Evolutionary conservation across 345 rosid genomes (phyloP).

Genomic region (Cochlearia excelsa): DNA sequence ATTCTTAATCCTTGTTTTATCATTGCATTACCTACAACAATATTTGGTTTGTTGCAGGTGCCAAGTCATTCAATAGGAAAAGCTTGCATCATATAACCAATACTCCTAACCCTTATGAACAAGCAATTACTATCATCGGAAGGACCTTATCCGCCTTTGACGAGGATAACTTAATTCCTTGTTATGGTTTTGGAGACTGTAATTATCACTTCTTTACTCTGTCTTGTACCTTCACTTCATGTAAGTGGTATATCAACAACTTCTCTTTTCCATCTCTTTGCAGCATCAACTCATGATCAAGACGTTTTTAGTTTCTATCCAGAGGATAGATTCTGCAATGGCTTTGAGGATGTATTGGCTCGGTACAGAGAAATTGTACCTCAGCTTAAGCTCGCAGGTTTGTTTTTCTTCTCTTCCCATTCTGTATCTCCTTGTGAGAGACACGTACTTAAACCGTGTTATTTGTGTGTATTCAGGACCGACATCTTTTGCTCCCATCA

Average conservation of each 20-base stretch:
- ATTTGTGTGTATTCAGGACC: slow-evolving; percentile 55
- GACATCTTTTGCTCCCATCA: slow-evolving; percentile 89
- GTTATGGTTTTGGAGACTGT: slow-evolving; percentile 99
- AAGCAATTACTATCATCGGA: slow-evolving; percentile 85
- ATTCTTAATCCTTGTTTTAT: not conserved
- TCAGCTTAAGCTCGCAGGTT: slow-evolving; percentile 82
- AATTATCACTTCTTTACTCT: slow-evolving; percentile 15
- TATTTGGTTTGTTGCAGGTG: slow-evolving; percentile 43
- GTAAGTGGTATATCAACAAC: slow-evolving; percentile 5
- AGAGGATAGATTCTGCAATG: slow-evolving; percentile 64
- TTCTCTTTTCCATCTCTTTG: slow-evolving; percentile 20
- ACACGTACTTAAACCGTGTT: slow-evolving; percentile 1
- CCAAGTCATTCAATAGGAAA: slow-evolving; percentile 58
- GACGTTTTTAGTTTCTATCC: slow-evolving; percentile 85
- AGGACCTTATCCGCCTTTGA: slow-evolving; percentile 80
- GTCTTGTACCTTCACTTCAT: too few relatives aligned
- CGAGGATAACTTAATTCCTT: slow-evolving; percentile 93
- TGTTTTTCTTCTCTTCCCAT: slow-evolving; percentile 17
- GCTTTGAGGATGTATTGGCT: slow-evolving; percentile 83
- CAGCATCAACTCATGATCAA: slow-evolving; percentile 98
- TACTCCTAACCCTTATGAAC: slow-evolving; percentile 77
- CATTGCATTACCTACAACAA: not conserved
- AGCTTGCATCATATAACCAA: slow-evolving; percentile 81
- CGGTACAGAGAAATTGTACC: slow-evolving; percentile 81
- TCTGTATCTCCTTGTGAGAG: slow-evolving; percentile 19